Conservation (phyloP, 139 green algal species). For the Picochlorum costavermella region DNA sequence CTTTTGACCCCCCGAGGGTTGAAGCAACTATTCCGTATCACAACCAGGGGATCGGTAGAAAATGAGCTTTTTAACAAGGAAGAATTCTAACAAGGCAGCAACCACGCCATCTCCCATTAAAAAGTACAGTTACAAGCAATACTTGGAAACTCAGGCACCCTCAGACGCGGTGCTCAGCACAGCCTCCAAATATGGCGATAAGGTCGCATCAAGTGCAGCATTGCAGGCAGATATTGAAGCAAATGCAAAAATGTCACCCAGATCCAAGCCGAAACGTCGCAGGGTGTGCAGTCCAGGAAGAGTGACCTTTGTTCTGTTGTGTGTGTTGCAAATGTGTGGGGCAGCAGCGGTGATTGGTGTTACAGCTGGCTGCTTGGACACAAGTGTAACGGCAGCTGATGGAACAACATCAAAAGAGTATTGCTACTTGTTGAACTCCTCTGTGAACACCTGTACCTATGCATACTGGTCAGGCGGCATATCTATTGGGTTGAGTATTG, state of each 20-base stretch:
- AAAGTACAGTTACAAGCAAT: conserved; percentile 3
- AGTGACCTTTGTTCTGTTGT: not conserved
- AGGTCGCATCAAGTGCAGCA: not conserved
- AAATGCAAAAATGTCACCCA: not conserved
- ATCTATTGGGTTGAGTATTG: not conserved
- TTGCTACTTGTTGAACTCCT: conserved; percentile 1
- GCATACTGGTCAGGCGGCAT: not conserved
- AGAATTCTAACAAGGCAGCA: not conserved
- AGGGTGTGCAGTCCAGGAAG: not conserved
- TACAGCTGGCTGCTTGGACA: not conserved
- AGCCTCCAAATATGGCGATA: not conserved
- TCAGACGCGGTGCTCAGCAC: not conserved
- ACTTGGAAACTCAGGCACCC: not conserved
- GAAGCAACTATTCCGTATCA: too few relatives aligned
- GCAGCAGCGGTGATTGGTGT: conserved; percentile 5
- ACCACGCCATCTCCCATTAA: not conserved
- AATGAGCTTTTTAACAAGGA: not conserved
- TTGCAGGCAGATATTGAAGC: not conserved
- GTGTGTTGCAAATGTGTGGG: not conserved
- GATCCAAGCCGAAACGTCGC: not conserved
- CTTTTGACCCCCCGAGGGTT: too few relatives aligned
- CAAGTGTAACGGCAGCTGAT: not conserved
- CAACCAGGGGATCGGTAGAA: too few relatives aligned
- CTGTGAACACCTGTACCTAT: conserved; percentile 1
- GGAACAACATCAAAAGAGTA: not conserved